A percentile compares a stretch with the other conserved stretches of the same genome.
Conservation (phyloP, 2,329 filamentous ascomycete species). For the Fusarium continuum region DNA sequence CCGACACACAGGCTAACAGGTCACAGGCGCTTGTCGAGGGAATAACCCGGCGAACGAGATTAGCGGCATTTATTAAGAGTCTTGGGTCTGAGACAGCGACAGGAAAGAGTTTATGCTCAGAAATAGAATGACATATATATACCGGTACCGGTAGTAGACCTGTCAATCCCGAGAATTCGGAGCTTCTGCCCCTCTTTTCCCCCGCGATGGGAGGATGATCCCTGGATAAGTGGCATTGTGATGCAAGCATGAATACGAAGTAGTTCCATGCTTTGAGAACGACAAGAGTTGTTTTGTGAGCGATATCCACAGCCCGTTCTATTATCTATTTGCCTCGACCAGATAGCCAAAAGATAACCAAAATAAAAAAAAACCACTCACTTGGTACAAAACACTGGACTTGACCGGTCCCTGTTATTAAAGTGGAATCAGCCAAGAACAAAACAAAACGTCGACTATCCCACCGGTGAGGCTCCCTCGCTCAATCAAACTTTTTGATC, state of each 20-base stretch:
- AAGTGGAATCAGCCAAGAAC: neutral
- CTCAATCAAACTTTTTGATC: no score
- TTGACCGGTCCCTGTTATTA: neutral
- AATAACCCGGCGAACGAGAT: neutral
- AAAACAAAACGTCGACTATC: neutral
- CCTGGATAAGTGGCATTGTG: neutral
- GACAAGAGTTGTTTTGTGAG: no score
- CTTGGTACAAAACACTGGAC: neutral
- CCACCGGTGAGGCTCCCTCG: neutral
- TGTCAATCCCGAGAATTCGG: conserved; percentile 19
- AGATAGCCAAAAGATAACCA: neutral
- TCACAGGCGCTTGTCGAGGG: neutral
- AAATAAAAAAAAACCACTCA: neutral
- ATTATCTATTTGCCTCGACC: neutral
- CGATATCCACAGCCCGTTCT: no score
- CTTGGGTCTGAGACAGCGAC: neutral
- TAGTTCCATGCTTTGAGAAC: no score
- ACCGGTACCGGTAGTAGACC: no score
- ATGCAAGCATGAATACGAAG: neutral
- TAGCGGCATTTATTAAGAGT: no score
- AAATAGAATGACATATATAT: conserved; percentile 23
- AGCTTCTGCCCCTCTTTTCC: conserved; percentile 27
- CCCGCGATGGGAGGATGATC: conserved; percentile 13
- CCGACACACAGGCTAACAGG: no score
- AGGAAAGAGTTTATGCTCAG: no score